A percentile compares a stretch with the other conserved stretches of the same genome.
Conservation (phyloP, 2,329 filamentous ascomycete species). For the Stemphylium lycopersici region DNA sequence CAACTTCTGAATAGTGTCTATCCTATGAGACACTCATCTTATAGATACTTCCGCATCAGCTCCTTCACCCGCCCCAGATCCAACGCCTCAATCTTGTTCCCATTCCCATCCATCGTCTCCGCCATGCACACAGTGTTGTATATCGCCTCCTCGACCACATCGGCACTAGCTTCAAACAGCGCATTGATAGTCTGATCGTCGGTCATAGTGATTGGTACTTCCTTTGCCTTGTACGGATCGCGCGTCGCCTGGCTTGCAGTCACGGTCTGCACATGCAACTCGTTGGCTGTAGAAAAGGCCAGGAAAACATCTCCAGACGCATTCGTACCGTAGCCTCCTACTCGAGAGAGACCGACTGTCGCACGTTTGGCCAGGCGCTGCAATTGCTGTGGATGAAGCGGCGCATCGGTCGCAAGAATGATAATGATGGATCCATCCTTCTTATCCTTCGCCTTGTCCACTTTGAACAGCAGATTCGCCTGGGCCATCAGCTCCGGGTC, state of each 20-base stretch:
- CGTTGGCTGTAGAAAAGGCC: constrained; percentile 68
- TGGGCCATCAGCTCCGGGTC: constrained; percentile 36
- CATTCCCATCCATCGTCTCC: constrained; percentile 63
- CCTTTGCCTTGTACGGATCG: constrained; percentile 47
- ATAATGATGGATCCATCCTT: constrained; percentile 70
- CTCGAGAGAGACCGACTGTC: constrained; percentile 65
- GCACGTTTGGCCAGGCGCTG: constrained; percentile 65
- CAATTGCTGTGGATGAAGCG: constrained; percentile 63
- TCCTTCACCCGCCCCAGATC: constrained; percentile 44
- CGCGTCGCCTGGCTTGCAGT: constrained; percentile 26
- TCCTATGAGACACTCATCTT: not conserved
- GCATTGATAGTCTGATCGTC: constrained; percentile 67
- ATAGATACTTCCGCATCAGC: constrained; percentile 46
- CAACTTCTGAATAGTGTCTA: too few relatives aligned
- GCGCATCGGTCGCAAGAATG: constrained; percentile 66
- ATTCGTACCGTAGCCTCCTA: constrained; percentile 67
- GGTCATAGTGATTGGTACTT: constrained; percentile 57
- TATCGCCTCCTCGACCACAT: constrained; percentile 70
- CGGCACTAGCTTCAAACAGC: constrained; percentile 66
- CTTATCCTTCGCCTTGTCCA: constrained; percentile 51
- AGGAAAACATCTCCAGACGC: constrained; percentile 71
- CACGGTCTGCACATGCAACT: constrained; percentile 54
- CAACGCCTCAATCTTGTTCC: constrained; percentile 50
- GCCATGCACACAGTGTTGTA: constrained; percentile 69
- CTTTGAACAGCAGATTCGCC: constrained; percentile 37